These are phyloP conservation scores for Trametes coccinea DNA, from an alignment of 768 basidiomycete species.

Conservation along the genomic window DNA sequence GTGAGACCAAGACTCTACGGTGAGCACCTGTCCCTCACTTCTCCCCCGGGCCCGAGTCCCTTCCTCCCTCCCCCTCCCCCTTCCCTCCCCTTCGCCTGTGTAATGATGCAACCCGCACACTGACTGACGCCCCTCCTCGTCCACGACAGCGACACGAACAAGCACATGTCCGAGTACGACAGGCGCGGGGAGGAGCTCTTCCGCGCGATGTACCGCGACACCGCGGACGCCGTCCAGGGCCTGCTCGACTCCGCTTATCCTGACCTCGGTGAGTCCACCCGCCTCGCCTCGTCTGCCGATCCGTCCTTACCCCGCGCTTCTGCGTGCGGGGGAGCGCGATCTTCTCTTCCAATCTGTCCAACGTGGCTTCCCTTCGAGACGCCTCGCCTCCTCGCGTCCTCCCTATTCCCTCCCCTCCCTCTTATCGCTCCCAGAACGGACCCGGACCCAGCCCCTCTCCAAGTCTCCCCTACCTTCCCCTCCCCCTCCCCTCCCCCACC, in stretches of 20 bases:
- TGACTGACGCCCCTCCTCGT: not conserved
- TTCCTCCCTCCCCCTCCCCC: too few relatives aligned
- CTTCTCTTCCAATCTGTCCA: too few relatives aligned
- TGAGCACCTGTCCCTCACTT: conserved; percentile 24
- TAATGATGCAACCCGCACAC: too few relatives aligned
- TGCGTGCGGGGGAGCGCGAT: too few relatives aligned
- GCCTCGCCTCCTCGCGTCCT: not conserved
- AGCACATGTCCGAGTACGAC: conserved; percentile 45
- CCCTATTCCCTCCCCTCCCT: not conserved
- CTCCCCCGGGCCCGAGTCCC: not conserved
- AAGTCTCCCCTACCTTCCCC: too few relatives aligned
- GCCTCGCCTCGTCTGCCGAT: not conserved
- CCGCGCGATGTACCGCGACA: conserved; percentile 54
- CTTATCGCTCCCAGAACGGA: not conserved
- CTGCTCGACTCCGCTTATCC: conserved; percentile 57
- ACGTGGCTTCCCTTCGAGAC: not conserved
- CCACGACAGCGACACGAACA: conserved; percentile 40
- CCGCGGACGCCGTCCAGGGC: conserved; percentile 46
- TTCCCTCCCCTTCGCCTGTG: too few relatives aligned
- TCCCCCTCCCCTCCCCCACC: too few relatives aligned
- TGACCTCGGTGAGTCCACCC: conserved; percentile 53
- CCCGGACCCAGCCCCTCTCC: too few relatives aligned
- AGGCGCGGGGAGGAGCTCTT: conserved; percentile 47
- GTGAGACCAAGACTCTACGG: conserved; percentile 50
- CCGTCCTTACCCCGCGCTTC: not conserved